Base-by-base conservation (phyloP, 495 filamentous ascomycete species). In the Lasiosphaeris hirsuta region DNA sequence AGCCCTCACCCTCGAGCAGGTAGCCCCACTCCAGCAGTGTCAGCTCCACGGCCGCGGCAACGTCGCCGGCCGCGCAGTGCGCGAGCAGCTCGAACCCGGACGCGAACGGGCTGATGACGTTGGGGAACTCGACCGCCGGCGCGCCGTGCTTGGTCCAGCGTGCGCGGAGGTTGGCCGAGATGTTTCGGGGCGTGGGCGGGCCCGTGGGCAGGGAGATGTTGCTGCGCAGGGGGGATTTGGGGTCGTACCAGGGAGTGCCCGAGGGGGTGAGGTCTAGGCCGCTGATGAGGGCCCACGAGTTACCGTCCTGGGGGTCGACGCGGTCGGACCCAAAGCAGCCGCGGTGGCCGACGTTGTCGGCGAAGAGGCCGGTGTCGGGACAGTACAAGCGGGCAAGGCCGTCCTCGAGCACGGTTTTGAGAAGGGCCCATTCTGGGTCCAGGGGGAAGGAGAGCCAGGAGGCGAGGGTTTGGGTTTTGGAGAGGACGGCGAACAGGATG, bases 101-200 rank as follows among this genome's bases (percentile, higher is more conserved):
- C 34, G 82, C 79, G 68, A 88, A 86, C 1, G 84, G 82, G 5
- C 76, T 82, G 44, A 88, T 79, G 57, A 81, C 79, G 53, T 82
- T 78, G 0, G 76, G 78, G 23, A 84, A 74, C 60, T 88, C 84
- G 14, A 75, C 71, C 10, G 83, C 76, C 0, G 81, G 82, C 7
- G 85, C 81, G 40, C 85, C 85, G 49, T 79, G 80, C 17, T 75
- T 75, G 2, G 65, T 79, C 85, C 85, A 86, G 33, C 84, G 79
- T 1, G 67, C 44, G 15, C 69, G 69, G 8, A 88, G 70, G 40
- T 67, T 73, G 7, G 70, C 52, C 10, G 79, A 82, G 15, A 71
- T 64, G 23, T 69, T 55, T 15, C 14, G n/a, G 3, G 49, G 14
- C 14, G 50, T 64, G 56, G 38, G 73, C 60, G 54, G 57, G 14